Base-by-base conservation (phyloP, 2,329 filamentous ascomycete genomes). In the Laburnicola sp. region DNA sequence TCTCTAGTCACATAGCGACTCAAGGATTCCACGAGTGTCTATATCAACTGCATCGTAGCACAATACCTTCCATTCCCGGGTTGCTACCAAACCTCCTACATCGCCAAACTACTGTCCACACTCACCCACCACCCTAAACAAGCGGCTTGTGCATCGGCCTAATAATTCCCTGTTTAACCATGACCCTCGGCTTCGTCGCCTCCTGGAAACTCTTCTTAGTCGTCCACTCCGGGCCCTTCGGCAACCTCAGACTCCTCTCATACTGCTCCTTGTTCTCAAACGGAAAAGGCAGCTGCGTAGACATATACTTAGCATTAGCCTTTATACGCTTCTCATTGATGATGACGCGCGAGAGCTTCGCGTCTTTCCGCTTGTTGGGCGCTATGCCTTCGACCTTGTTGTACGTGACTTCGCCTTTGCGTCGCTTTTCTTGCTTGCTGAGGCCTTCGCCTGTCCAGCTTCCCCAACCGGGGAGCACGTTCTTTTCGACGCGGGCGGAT, bases 171-270 rank as follows among this genome's bases (percentile, higher is more conserved):
- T 92, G 89, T 79, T 96, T 97, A 72, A 96, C 78, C 72, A 97
- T 79, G 59, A 97, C 83, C 64, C 91, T 85, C 51, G 94, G 94
- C 82, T 93, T 96, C 53, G 89, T 96, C 54, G 84, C 84, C 63
- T 88, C 85, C 78, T 97, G 92, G 81, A 94, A 94, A 10, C 88
- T 91, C 77, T 91, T 86, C 82, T 96, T 97, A n/a, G 93, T 97
- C 62, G 86, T 86, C 92, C 93, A 99, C 74, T 99, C 93, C 11
- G 88, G 90, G 1, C 94, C 94, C 54, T 97, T 84, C 1, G 94
- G 94, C 60, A 97, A 76, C 37, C 93, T 82, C 51, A 97, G 78
- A 58, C 88, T 89, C 44, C 93, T 80, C 79, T 99, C 94, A 75
- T 97, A 97, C 78, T 97, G 91, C 67, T 88, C 82, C 61, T 82